Evolutionary conservation across 371 early-diverging fungal genomes (phyloP).

Genomic region (Mortierella sp.): DNA sequence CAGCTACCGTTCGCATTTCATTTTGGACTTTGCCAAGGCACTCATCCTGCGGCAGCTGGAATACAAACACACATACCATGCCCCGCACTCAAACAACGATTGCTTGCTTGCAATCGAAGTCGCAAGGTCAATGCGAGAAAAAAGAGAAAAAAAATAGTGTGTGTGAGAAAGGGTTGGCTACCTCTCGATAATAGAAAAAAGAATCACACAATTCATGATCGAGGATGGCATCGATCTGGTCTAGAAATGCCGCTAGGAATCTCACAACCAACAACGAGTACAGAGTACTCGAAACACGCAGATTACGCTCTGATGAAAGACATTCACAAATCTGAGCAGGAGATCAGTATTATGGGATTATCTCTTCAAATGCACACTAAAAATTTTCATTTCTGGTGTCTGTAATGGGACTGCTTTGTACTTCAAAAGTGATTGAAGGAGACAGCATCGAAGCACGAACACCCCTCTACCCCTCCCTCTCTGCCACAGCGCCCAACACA

Average conservation of each 20-base stretch:
- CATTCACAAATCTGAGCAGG: not conserved
- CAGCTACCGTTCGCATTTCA: not conserved
- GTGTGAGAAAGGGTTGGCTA: conserved; percentile 54
- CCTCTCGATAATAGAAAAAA: conserved; percentile 47
- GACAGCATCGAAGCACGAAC: too few species aligned
- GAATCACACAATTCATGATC: conserved; percentile 47
- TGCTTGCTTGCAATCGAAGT: too few species aligned
- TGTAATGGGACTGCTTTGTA: not conserved
- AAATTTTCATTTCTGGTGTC: not conserved
- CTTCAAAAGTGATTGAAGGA: too few species aligned
- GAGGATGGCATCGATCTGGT: conserved; percentile 56
- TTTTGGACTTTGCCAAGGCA: not conserved
- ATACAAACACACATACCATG: not conserved
- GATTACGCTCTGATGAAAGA: too few species aligned
- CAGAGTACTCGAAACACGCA: conserved; percentile 19
- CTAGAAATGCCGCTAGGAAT: conserved; percentile 57
- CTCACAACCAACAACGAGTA: conserved; percentile 56
- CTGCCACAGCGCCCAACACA: too few species aligned
- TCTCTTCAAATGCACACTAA: not conserved
- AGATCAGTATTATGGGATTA: not conserved
- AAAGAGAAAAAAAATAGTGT: conserved; percentile 25
- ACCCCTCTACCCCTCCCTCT: too few species aligned
- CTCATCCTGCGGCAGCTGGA: not conserved
- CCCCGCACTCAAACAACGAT: too few species aligned
- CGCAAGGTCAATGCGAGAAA: not conserved